phyloP scores from a whole-genome alignment of 139 green algal genomes.

The Deuterostichococcus epilithicus region DNA sequence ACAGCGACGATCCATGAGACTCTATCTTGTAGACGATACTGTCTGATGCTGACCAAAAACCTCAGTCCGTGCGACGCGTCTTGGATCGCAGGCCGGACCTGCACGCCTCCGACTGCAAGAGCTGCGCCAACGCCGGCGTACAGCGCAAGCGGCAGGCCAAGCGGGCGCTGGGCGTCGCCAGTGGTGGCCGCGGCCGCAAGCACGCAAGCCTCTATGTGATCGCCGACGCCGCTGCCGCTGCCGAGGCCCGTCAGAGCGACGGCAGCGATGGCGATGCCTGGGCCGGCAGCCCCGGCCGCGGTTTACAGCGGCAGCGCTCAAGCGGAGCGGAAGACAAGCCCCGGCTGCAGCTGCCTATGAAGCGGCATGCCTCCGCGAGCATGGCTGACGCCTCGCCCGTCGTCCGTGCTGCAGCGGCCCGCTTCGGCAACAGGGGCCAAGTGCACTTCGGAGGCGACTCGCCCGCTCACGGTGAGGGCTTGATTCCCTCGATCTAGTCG shows the following conservation, averaged over 20 bases:
- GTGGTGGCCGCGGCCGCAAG: not conserved
- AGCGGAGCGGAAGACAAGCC: not conserved
- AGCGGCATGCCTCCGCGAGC: too few relatives aligned
- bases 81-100: not conserved
- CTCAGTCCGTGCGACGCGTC: too few relatives aligned
- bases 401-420: too few relatives aligned
- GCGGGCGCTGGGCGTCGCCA: too few relatives aligned
- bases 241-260: not conserved
- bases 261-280: not conserved
- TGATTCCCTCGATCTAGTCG: too few relatives aligned
- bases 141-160: not conserved
- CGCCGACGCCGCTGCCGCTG: not conserved
- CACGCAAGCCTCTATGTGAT: not conserved
- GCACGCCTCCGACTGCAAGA: not conserved
- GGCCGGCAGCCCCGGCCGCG: not conserved
- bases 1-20: too few relatives aligned
- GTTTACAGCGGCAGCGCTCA: not conserved
- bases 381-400: too few relatives aligned
- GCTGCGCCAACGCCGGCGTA: not conserved
- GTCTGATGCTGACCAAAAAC: too few relatives aligned
- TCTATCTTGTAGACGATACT: too few relatives aligned
- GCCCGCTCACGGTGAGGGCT: too few relatives aligned
- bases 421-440: too few relatives aligned
- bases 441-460: too few relatives aligned
- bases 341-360: not conserved